A percentile compares a stretch with the other conserved stretches of the same genome.
Conservation (phyloP, 371 early-diverging fungal species). For the Zychaea mexicana region DNA sequence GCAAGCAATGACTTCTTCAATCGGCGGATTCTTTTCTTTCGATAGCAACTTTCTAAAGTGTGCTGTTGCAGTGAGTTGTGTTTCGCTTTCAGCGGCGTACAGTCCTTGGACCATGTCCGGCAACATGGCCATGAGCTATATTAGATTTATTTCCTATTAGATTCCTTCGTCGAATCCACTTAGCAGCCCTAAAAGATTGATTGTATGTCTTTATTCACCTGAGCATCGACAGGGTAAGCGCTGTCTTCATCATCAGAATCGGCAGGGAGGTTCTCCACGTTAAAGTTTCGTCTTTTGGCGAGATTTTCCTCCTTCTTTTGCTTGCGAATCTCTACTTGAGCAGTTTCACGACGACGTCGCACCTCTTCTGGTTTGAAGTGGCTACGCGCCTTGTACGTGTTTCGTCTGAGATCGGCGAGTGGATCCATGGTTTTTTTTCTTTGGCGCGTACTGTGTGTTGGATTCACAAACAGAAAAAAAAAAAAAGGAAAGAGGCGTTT, state of each 20-base stretch:
- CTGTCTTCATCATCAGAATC: constrained; percentile 85
- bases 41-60: constrained; percentile 97
- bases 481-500: background rate
- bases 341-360: constrained; percentile 89
- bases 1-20: constrained; percentile 94
- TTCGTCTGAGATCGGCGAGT: constrained; percentile 21
- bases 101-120: constrained; percentile 37
- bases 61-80: constrained; percentile 85
- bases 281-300: constrained; percentile 91
- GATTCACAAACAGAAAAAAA: background rate
- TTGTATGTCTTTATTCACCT: constrained; percentile 4
- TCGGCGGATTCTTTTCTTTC: constrained; percentile 98
- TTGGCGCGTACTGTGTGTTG: background rate
- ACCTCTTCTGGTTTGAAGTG: constrained; percentile 87
- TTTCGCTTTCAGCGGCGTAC: constrained; percentile 62
- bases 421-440: constrained; percentile 11
- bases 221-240: constrained; percentile 37
- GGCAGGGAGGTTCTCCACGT: constrained; percentile 43
- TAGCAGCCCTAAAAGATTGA: no score
- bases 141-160: background rate
- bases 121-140: constrained; percentile 62
- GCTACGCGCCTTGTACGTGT: constrained; percentile 77
- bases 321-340: constrained; percentile 92
- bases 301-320: constrained; percentile 95
- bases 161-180: background rate